These are phyloP conservation scores for Gonapodya prolifera DNA, from an alignment of 192 early-diverging fungal genomes.

Conservation along the genomic window DNA sequence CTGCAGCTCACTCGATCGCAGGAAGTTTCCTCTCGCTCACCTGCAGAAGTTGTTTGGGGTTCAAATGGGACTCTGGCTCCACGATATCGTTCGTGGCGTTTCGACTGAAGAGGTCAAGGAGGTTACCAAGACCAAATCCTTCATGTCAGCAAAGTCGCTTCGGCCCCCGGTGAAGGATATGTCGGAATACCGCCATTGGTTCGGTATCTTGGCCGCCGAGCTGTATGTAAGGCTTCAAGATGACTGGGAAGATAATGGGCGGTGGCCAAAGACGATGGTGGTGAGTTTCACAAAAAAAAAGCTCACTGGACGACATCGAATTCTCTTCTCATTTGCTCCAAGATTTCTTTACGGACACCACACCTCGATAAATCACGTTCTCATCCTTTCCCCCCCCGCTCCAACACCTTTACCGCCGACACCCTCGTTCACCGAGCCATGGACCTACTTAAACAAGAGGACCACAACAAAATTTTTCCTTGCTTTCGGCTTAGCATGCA, in stretches of 20 bases:
- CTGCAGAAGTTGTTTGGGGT: background rate
- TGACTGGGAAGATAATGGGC: background rate
- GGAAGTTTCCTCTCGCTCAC: background rate
- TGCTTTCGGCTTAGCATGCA: background rate
- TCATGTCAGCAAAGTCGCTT: background rate
- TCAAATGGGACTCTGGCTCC: background rate
- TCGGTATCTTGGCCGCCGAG: background rate
- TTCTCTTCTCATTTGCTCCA: background rate
- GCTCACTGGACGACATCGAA: background rate
- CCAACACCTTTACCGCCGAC: background rate
- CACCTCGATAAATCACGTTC: constrained; percentile 2
- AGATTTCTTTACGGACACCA: background rate
- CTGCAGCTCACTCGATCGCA: background rate
- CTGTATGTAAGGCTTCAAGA: background rate
- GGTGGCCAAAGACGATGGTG: background rate
- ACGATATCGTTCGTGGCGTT: background rate
- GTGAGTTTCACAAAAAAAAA: background rate
- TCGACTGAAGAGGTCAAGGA: background rate
- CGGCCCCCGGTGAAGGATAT: background rate
- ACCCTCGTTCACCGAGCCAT: background rate
- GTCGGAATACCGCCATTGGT: background rate
- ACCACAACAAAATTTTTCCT: background rate
- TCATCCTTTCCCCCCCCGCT: background rate
- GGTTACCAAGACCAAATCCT: background rate
- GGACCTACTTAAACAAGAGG: background rate